Evolutionary conservation across 1,284 basidiomycete species (phyloP).

Genomic region (Mycena sp.): DNA sequence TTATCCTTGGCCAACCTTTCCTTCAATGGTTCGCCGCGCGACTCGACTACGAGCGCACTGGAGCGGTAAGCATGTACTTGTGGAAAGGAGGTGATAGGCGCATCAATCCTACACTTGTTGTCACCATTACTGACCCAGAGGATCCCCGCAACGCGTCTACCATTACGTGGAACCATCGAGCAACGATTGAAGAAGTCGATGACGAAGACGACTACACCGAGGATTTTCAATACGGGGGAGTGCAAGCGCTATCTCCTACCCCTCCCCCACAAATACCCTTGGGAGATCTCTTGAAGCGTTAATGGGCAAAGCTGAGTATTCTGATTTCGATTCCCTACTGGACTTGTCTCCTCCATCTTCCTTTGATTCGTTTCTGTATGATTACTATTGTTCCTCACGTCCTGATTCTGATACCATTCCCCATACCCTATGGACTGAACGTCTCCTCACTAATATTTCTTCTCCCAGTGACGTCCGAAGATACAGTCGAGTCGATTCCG

Average conservation of each 20-base stretch:
- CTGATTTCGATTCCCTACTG: no score
- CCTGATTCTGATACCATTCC: background rate
- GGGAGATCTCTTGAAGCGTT: no score
- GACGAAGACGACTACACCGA: no score
- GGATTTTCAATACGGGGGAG: slow-evolving; percentile 25
- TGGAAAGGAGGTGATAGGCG: background rate
- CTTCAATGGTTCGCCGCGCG: slow-evolving; percentile 28
- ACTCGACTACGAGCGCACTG: slow-evolving; percentile 36
- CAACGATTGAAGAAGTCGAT: slow-evolving; percentile 18
- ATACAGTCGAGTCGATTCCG: no score
- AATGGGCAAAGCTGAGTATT: no score
- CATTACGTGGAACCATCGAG: background rate
- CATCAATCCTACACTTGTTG: slow-evolving; percentile 1
- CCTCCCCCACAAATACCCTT: no score
- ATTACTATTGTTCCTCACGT: slow-evolving; percentile 7
- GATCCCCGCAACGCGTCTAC: slow-evolving; percentile 16
- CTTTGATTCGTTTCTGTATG: no score
- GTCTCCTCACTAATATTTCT: no score
- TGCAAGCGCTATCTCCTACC: slow-evolving; percentile 12
- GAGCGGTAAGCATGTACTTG: slow-evolving; percentile 24
- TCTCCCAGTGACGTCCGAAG: background rate
- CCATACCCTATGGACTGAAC: slow-evolving; percentile 28
- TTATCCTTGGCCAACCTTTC: slow-evolving; percentile 36
- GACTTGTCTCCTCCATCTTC: no score
- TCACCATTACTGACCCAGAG: slow-evolving; percentile 21